Base-by-base conservation (phyloP, 2,329 filamentous ascomycete species). In the Cytospora mali region DNA sequence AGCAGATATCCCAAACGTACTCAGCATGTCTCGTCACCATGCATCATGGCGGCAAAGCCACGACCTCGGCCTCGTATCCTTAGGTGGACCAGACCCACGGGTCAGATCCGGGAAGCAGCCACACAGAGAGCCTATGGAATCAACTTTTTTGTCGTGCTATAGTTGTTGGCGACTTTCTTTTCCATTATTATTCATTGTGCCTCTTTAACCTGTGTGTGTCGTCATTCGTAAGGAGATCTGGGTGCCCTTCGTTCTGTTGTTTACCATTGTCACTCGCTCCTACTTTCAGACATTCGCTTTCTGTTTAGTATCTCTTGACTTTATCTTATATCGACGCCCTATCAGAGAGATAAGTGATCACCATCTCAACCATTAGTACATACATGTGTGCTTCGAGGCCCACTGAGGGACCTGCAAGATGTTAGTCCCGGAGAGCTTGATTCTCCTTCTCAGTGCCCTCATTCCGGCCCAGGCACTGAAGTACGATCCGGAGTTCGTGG, bases 351-450 rank as follows among this genome's bases (percentile, higher is more conserved):
- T n/a, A n/a, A n/a, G 49, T 48, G 31, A 48, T 31, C 50, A 11
- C 23, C 49, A 28, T 29, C 29, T 27, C 50, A 50, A 1, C 13
- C 29, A 57, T 16, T 6, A 11, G 5, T 10, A 62, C 21, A 39
- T 56, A 46, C 48, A 65, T 65, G 64, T 33, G 56, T 55, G 49
- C 25, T 53, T 28, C 61, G 56, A 57, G 28, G 31, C 31, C 48
- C 56, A 23, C 49, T n/a, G 49, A 60, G 64, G 60, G 64, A 57
- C 64, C 29, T 55, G 53, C 64, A 65, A 63, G 48, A 65, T 65
- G 64, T 64, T 64, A 51, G 54, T 58, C 61, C 66, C 60, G 53
- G 68, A 69, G 67, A 62, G 60, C 23, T 58, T 59, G 39, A 29
- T 64, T 25, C 57, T 70, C 57, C 61, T 69, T 27, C 54, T 62